Evolutionary conservation across 345 rosid species (phyloP), one percentile per base, ranked within the genome.

Genomic region (Eutrema yunnanense): DNA sequence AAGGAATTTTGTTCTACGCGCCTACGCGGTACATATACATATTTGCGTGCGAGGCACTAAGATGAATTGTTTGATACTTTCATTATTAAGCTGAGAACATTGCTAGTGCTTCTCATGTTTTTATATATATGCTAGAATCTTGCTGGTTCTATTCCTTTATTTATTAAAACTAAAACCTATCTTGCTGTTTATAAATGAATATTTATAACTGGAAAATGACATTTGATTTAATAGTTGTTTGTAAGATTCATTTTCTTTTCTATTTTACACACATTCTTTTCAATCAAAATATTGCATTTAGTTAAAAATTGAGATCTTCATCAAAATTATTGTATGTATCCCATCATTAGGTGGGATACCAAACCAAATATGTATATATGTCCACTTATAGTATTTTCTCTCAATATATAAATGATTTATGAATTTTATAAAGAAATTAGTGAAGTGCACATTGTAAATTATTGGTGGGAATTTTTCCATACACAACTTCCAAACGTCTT

Each of bases 91-190:
- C 44, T 48, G 9, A 8, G 8, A 5, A 34, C 19, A 40, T 67
- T 69, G 50, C 41, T 8, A 75, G 79, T 75, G 79, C 65, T 62
- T 75, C 69, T 75, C 79, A 75, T 75, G 74, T 75, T 54, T 74
- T 12, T 38, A 4, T 9, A n/a, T 40, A 38, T 67, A 6, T 52
- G 67, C 44, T 73, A 67, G 11, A 52, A 66, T 66, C 61, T 66
- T 41, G 9, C 61, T 74, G 52, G 51, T 47, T 56, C 5, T 11
- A 3, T 47, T 22, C 40, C 3, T n/a, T 19, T 71, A 62, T 19
- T 51, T 42, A 41, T 8, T 29, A 4, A 30, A 29, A 12, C 2
- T 57, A 36, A 14, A 9, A 26, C 22, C 6, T 13, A 60, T 38
- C 5, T 58, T 34, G 48, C 12, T 60, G 59, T 49, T 60, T 60